Percentiles rank a stretch among this genome's conserved stretches.
These are phyloP conservation scores for Thraustochytrium sp. DNA, from an alignment of 352 stramenopile species.

Conservation along the genomic window DNA sequence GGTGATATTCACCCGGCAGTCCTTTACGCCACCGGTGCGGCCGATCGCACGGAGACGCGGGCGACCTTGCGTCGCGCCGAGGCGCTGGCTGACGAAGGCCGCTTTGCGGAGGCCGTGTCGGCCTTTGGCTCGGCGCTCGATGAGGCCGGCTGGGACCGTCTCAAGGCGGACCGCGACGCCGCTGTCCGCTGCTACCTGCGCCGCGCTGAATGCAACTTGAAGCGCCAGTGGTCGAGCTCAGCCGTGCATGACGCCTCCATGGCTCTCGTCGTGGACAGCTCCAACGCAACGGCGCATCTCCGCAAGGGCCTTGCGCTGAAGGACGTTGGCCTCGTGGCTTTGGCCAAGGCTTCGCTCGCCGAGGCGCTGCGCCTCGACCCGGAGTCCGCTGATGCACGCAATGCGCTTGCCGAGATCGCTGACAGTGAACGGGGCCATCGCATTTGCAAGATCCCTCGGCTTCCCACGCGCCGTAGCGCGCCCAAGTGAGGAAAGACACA, in stretches of 20 bases:
- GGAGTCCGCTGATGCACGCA: background rate
- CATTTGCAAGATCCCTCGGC: background rate
- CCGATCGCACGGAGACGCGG: background rate
- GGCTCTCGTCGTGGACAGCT: background rate
- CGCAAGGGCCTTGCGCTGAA: conserved; percentile 22
- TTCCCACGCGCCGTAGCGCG: background rate
- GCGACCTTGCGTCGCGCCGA: background rate
- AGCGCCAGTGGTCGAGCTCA: background rate
- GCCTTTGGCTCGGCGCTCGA: background rate
- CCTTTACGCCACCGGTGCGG: background rate
- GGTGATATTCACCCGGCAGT: no score
- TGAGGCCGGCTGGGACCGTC: background rate
- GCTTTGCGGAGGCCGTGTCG: background rate
- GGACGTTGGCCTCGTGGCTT: background rate
- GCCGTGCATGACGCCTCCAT: background rate
- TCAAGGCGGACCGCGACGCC: background rate
- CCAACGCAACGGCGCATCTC: background rate
- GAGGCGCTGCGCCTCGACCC: background rate
- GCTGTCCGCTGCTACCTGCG: background rate
- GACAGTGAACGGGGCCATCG: background rate
- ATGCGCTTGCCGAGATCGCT: background rate
- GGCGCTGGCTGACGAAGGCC: background rate
- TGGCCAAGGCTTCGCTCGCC: background rate
- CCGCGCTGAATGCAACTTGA: background rate
- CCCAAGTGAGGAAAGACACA: background rate